phyloP scores from a whole-genome alignment of 768 basidiomycete genomes.

The Flagelloscypha sp. region DNA sequence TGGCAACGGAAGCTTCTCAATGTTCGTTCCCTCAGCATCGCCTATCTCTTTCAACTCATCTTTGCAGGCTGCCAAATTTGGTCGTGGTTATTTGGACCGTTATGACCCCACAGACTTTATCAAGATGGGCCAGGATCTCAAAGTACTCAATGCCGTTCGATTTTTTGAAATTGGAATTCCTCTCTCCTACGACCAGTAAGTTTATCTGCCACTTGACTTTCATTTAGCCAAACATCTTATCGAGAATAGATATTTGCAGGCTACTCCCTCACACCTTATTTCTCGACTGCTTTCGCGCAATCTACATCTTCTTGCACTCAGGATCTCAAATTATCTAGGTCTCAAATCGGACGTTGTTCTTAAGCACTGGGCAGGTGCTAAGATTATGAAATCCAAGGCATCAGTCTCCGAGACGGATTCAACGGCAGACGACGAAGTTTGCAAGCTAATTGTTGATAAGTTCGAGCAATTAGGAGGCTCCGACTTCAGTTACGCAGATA shows the following conservation, averaged over 20 bases:
- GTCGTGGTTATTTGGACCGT: constrained; percentile 86
- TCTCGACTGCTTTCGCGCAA: constrained; percentile 78
- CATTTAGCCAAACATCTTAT: constrained; percentile 6
- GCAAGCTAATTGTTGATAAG: constrained; percentile 80
- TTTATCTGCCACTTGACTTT: constrained; percentile 7
- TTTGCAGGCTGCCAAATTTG: constrained; percentile 88
- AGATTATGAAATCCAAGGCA: constrained; percentile 70
- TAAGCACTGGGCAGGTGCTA: constrained; percentile 93
- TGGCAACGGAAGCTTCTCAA: constrained; percentile 86
- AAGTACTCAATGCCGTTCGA: constrained; percentile 89
- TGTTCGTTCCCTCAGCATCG: constrained; percentile 32
- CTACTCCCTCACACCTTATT: constrained; percentile 76
- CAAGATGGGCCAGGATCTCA: constrained; percentile 84
- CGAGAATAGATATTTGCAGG: constrained; percentile 60
- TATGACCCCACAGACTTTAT: constrained; percentile 91
- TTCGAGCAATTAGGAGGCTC: constrained; percentile 73
- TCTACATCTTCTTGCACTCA: constrained; percentile 84
- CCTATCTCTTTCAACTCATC: constrained; percentile 1
- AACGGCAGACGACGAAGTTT: constrained; percentile 69
- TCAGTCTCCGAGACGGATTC: constrained; percentile 42
- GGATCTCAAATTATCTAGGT: constrained; percentile 77
- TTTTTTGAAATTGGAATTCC: constrained; percentile 91
- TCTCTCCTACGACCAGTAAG: constrained; percentile 84
- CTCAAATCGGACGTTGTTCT: constrained; percentile 82
- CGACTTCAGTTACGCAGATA: constrained; percentile 88